Percentiles rank a stretch among this genome's conserved stretches.
These are phyloP conservation scores for Stagonosporopsis rhizophila DNA, from an alignment of 2,329 filamentous ascomycete genomes.

Conservation along the genomic window DNA sequence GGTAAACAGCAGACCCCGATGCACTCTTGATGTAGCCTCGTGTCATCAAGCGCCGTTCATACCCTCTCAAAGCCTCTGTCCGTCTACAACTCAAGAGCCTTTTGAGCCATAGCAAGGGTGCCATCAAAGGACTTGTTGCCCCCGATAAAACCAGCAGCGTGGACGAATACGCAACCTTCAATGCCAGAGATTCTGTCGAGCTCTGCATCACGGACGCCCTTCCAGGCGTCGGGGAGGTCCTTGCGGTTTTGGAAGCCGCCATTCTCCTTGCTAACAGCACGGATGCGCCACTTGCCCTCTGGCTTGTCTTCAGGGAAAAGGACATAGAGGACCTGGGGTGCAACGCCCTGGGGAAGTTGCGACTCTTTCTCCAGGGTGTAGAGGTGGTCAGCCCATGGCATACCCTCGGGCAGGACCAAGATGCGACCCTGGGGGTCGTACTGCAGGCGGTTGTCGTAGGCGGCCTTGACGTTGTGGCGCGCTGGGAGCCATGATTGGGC, in stretches of 20 bases:
- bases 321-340: slow-evolving; percentile 78
- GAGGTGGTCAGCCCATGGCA: slow-evolving; percentile 96
- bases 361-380: slow-evolving; percentile 78
- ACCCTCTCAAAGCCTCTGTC: background rate
- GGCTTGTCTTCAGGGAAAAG: slow-evolving; percentile 84
- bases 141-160: slow-evolving; percentile 94
- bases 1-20: slow-evolving; percentile 27
- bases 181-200: slow-evolving; percentile 75
- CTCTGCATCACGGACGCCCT: slow-evolving; percentile 86
- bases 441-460: slow-evolving; percentile 72
- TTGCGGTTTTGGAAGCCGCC: slow-evolving; percentile 92
- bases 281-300: slow-evolving; percentile 88
- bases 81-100: slow-evolving; percentile 63
- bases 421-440: slow-evolving; percentile 79
- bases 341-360: slow-evolving; percentile 49
- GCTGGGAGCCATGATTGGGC: slow-evolving; percentile 84
- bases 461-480: slow-evolving; percentile 75
- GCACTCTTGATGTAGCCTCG: slow-evolving; percentile 3
- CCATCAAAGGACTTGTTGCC: slow-evolving; percentile 93
- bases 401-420: slow-evolving; percentile 77
- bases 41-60: slow-evolving; percentile 1
- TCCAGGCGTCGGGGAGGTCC: slow-evolving; percentile 88
- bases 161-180: slow-evolving; percentile 85
- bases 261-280: slow-evolving; percentile 84
- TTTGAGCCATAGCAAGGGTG: slow-evolving; percentile 82